These are phyloP conservation scores for Salix viminalis DNA, from an alignment of 345 rosid genomes.

Conservation along the genomic window DNA sequence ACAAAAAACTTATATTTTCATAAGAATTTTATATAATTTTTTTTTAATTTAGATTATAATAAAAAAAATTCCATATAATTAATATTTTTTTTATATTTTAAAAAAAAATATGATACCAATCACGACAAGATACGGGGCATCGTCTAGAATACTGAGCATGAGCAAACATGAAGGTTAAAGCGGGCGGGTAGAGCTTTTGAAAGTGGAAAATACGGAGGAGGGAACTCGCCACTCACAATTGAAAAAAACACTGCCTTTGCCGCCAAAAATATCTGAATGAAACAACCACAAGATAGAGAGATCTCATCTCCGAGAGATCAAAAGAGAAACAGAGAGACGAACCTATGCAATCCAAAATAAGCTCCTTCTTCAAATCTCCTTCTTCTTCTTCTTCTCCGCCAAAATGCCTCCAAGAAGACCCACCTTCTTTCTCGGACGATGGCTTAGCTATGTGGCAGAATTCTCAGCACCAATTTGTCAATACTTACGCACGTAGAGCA, in stretches of 20 bases:
- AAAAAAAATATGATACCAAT: too few relatives aligned
- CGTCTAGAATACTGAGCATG: too few relatives aligned
- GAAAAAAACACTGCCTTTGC: too few relatives aligned
- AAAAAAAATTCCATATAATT: accelerated
- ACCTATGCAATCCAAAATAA: constrained; percentile 68
- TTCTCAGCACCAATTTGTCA: constrained; percentile 30
- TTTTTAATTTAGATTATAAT: too few relatives aligned
- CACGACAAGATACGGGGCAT: too few relatives aligned
- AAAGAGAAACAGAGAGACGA: background rate
- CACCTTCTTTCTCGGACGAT: constrained; percentile 31
- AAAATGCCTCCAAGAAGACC: background rate
- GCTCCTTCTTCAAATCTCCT: constrained; percentile 60
- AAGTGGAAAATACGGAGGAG: background rate
- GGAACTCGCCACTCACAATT: background rate
- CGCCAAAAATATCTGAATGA: background rate
- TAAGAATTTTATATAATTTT: too few relatives aligned
- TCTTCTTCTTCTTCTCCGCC: constrained; percentile 24
- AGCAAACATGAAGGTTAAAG: too few relatives aligned
- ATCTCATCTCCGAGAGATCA: background rate
- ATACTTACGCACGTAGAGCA: constrained; percentile 51
- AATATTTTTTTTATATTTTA: too few relatives aligned
- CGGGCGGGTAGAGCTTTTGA: background rate
- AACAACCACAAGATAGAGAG: background rate
- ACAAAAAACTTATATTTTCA: too few relatives aligned
- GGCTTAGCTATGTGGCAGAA: constrained; percentile 41